Conservation (phyloP, 1,284 basidiomycete genomes). For the Malassezia cuniculi region DNA sequence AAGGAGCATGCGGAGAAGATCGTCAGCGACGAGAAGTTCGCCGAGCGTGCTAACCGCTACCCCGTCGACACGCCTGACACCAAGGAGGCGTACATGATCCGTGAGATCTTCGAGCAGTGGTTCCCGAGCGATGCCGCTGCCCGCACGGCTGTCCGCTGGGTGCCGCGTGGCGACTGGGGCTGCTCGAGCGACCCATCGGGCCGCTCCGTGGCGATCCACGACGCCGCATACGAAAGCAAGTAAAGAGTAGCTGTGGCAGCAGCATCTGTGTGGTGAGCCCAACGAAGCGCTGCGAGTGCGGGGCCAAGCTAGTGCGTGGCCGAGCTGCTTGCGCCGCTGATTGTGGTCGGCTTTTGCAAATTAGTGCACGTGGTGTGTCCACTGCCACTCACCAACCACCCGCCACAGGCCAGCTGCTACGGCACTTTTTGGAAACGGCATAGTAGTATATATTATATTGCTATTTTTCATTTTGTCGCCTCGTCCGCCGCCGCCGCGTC, state of each 20-base stretch:
- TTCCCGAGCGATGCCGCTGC: constrained; percentile 71
- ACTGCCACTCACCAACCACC: no score
- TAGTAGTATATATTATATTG: no score
- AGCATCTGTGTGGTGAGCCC: no score
- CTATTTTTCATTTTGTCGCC: no score
- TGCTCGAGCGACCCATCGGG: constrained; percentile 88
- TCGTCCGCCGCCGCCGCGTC: constrained; percentile 2
- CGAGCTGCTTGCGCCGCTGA: no score
- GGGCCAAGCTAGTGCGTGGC: no score
- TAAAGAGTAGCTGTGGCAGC: not conserved
- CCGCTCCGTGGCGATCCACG: constrained; percentile 86
- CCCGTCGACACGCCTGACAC: constrained; percentile 75
- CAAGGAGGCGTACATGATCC: constrained; percentile 91
- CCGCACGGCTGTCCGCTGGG: constrained; percentile 61
- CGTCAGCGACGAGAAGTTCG: constrained; percentile 72
- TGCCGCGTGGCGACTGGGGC: constrained; percentile 76
- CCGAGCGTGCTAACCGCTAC: constrained; percentile 64
- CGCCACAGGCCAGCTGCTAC: no score
- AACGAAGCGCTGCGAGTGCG: no score
- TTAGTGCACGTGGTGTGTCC: no score
- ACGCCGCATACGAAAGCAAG: constrained; percentile 60
- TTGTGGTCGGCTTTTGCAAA: no score
- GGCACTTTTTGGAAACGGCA: no score
- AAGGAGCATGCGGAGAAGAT: constrained; percentile 69
- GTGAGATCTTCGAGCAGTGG: constrained; percentile 74